A percentile compares a stretch with the other conserved stretches of the same genome.
Evolutionary conservation across 2,329 filamentous ascomycete species (phyloP).

Genomic region (Fusarium tupiense): DNA sequence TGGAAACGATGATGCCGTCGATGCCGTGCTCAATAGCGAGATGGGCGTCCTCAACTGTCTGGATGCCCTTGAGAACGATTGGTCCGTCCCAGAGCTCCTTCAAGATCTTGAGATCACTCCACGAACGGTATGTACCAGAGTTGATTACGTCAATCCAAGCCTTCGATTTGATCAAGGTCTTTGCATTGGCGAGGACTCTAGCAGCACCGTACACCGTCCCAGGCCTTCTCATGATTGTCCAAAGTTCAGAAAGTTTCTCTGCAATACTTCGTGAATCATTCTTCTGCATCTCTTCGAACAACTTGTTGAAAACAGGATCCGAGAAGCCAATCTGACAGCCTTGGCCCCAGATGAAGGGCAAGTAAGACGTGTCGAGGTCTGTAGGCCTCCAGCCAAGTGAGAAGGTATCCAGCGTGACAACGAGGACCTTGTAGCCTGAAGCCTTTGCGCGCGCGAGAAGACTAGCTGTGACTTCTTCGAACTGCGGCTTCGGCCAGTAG

Average conservation of each 20-base stretch:
- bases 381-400: constrained; percentile 74
- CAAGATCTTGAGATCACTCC: constrained; percentile 70
- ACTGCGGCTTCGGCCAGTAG: constrained; percentile 70
- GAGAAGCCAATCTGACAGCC: constrained; percentile 71
- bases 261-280: constrained; percentile 21
- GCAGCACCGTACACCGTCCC: constrained; percentile 37
- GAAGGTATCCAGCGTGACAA: constrained; percentile 79
- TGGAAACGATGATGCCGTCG: constrained; percentile 54
- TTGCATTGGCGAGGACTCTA: constrained; percentile 25
- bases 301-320: constrained; percentile 68
- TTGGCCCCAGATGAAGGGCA: constrained; percentile 67
- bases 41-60: constrained; percentile 53
- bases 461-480: constrained; percentile 71
- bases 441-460: constrained; percentile 69
- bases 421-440: constrained; percentile 70
- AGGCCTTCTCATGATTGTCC: constrained; percentile 31
- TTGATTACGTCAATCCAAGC: constrained; percentile 40
- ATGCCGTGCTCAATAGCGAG: constrained; percentile 50
- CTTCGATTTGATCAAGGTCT: constrained; percentile 26
- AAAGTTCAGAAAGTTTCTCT: constrained; percentile 30
- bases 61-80: constrained; percentile 54
- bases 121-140: constrained; percentile 60
- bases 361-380: constrained; percentile 71
- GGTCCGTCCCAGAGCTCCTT: constrained; percentile 68
- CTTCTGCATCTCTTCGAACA: constrained; percentile 31